Evolutionary conservation across 345 rosid species (phyloP), one percentile per base, ranked within the genome.

Genomic region (Tarenaya hassleriana): DNA sequence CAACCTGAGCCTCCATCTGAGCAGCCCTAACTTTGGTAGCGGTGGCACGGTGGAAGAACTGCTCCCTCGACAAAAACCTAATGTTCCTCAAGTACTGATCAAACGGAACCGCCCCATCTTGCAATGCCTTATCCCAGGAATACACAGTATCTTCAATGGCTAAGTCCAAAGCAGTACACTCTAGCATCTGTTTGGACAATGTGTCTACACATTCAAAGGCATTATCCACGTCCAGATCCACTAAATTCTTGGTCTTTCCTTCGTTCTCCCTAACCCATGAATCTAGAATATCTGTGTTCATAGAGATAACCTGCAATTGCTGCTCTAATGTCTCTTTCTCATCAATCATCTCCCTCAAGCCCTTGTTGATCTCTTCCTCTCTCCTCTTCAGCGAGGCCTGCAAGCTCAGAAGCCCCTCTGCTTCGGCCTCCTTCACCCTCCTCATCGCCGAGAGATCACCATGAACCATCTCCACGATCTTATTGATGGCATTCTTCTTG

Each of bases 1-100:
- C 74, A 70, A 92, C 86, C 73, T 81, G 95, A 49, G 94, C 90
- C 61, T 92, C 95, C 95, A 88, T 81, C 77, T 92, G 96, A 13
- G 49, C 66, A 0, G 77, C 86, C 55, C 94, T 72, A 52, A 88
- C 83, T 70, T 92, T 88, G 0, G 80, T 75, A 11, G 84, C 86
- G 0, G 79, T 77, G 4, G 98, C 98, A 48, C 86, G 62, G 16
- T 83, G 83, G 17, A 92, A 88, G 52, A 92, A 92, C 80, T 92
- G 98, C 18, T 92, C 94, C 11, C 98, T 76, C 0, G 96, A 88
- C 78, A 92, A 60, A 76, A 79, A 52, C 73, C 98, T 88, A 41
- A 92, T 79, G 64, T 69, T 85, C 80, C 90, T 79, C 79, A 88
- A 58, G 50, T 92, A 92, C 71, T 76, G 94, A 77, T 83, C 95